A percentile compares a stretch with the other conserved stretches of the same genome.
Evolutionary conservation across 2,329 filamentous ascomycete species (phyloP).

Genomic region (Blastomyces percursus): DNA sequence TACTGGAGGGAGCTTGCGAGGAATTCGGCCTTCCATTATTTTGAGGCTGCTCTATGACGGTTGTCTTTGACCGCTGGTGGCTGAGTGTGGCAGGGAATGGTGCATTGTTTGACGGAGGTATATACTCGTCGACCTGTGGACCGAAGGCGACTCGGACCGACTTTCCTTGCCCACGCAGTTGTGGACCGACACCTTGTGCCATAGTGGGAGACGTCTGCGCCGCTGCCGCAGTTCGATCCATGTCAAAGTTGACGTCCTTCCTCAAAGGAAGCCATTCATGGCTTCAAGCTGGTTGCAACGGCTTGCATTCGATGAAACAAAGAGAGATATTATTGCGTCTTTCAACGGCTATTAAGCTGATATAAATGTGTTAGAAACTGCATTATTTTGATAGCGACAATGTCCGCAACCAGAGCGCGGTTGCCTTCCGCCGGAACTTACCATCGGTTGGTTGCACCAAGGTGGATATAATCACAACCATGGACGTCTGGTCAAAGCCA

Average conservation of each 20-base stretch:
- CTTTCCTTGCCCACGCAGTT: conserved; percentile 24
- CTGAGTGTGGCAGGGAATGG: conserved; percentile 18
- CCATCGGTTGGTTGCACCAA: no score
- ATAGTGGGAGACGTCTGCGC: conserved; percentile 20
- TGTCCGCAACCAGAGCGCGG: neutral
- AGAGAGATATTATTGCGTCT: neutral
- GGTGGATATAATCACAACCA: neutral
- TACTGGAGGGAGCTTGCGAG: neutral
- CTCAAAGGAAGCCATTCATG: conserved; percentile 24
- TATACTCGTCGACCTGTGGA: conserved; percentile 29
- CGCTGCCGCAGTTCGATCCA: conserved; percentile 23
- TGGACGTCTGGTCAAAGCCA: neutral
- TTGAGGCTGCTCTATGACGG: neutral
- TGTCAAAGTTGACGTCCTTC: conserved; percentile 28
- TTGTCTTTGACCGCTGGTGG: conserved; percentile 18
- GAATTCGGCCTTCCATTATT: neutral
- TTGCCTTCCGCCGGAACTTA: neutral
- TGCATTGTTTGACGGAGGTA: conserved; percentile 25
- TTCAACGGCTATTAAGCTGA: neutral
- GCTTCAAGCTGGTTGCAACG: conserved; percentile 13
- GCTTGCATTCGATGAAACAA: neutral
- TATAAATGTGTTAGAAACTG: neutral
- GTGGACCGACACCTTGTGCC: conserved; percentile 20
- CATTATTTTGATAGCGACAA: neutral
- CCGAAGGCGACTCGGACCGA: conserved; percentile 32